Conservation (phyloP, 768 basidiomycete species). For the Tephrocybe sp. region DNA sequence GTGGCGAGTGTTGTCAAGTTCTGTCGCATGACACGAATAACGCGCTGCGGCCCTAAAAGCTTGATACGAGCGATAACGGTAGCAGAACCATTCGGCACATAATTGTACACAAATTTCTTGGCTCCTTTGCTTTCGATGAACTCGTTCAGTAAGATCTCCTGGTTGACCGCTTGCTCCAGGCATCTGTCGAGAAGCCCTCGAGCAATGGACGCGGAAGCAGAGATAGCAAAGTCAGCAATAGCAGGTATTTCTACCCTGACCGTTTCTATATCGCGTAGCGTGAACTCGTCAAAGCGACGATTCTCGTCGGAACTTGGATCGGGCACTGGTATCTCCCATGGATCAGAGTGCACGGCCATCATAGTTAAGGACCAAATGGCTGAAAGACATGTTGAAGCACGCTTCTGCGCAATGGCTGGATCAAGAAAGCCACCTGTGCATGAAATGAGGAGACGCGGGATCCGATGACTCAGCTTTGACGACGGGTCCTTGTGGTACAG, state of each 20-base stretch:
- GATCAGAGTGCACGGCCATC: constrained; percentile 31
- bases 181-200: constrained; percentile 33
- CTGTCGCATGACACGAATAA: neutral
- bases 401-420: constrained; percentile 23
- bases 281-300: constrained; percentile 33
- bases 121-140: constrained; percentile 15
- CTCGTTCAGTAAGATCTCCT: constrained; percentile 22
- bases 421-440: constrained; percentile 27
- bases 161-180: constrained; percentile 20
- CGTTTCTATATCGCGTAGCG: constrained; percentile 25
- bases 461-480: constrained; percentile 31
- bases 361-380: constrained; percentile 43
- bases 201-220: constrained; percentile 29
- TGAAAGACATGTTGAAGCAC: constrained; percentile 33
- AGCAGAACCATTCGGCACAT: neutral
- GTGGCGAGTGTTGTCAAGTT: neutral
- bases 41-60: neutral
- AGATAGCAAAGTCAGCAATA: constrained; percentile 25
- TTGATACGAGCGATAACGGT: neutral
- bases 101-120: neutral
- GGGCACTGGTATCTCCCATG: constrained; percentile 8
- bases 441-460: constrained; percentile 30
- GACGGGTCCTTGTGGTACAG: constrained; percentile 28
- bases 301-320: constrained; percentile 17
- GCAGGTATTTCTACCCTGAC: constrained; percentile 22